Evolutionary conservation across 1,284 basidiomycete genomes (phyloP), one percentile per base, ranked within the genome.

Genomic region (Ceratobasidium sp.): DNA sequence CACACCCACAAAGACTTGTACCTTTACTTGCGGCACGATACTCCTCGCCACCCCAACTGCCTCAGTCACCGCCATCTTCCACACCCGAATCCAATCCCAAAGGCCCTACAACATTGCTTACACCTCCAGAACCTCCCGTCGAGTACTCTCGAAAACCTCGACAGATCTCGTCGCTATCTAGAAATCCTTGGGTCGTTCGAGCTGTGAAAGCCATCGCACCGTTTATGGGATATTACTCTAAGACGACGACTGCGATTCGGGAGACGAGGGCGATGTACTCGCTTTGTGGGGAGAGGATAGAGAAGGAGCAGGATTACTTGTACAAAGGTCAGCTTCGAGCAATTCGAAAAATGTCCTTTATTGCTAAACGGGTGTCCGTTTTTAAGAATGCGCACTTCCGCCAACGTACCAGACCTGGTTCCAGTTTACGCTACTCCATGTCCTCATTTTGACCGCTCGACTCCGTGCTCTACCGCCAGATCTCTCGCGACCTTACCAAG

Each of bases 381-480:
- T 73, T 47, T 32, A 76, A 96, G 96, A 91, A 76, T 98, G 95
- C 79, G 85, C 86, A 62, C 85, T 99, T 14, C 96, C 97, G 1
- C 91, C 92, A 7, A 98, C 97, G 0, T 98, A 98, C 81, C 96
- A 98, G 80, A 94, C 96, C 5, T 99, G 96, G 94, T 98, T 98
- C 84, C 95, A 95, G 32, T 85, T 98, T 69, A 96, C 95, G 54
- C 95, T 97, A 76, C 85, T 98, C 47, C 96, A 99, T 82, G 85
- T 98, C 71, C 95, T 96, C 89, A 85, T 98, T 73, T 88, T 98
- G 59, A 91, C 91, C 8, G 91, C 94, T 57, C 92, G 97, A 23
- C 87, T 98, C 30, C 92, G 97, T 14, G 89, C 94, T 0, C 88
- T 99, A 6, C 92, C 93, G 1, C 78, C 85, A 2, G 85, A 87